A percentile compares a stretch with the other conserved stretches of the same genome.
phyloP scores from a whole-genome alignment of 2,329 filamentous ascomycete genomes.

The Trichophyton benhamiae region DNA sequence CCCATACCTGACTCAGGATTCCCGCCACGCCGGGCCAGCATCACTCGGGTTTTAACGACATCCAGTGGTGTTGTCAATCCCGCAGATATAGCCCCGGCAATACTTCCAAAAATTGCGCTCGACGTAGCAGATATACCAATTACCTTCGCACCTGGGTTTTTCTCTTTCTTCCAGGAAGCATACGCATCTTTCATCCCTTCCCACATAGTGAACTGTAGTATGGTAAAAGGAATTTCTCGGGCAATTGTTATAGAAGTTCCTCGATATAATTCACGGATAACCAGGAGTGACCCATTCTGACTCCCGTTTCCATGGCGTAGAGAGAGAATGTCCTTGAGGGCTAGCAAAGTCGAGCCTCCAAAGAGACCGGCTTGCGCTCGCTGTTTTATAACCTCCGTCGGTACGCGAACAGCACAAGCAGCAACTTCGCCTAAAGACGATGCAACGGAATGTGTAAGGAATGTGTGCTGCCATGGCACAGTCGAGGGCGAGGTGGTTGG shows the following conservation, averaged over 20 bases:
- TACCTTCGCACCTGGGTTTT: conserved; percentile 16
- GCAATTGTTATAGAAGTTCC: conserved; percentile 89
- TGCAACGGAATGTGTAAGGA: conserved; percentile 64
- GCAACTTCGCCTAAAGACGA: conserved; percentile 80
- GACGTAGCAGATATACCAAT: conserved; percentile 54
- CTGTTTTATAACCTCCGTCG: conserved; percentile 95
- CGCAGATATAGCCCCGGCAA: conserved; percentile 74
- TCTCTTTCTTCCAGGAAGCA: conserved; percentile 23
- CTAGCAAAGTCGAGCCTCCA: conserved; percentile 53
- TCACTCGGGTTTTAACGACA: conserved; percentile 92
- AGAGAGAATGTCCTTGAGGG: conserved; percentile 57
- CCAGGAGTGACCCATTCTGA: conserved; percentile 31
- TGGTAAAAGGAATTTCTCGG: conserved; percentile 91
- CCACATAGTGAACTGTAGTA: conserved; percentile 96
- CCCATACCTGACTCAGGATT: conserved; percentile 35
- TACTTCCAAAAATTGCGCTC: conserved; percentile 71
- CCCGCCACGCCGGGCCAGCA: conserved; percentile 64
- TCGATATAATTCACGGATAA: conserved; percentile 77
- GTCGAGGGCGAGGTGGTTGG: conserved; percentile 18
- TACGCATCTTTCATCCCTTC: conserved; percentile 64
- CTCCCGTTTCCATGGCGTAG: conserved; percentile 26
- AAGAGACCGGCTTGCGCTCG: conserved; percentile 80
- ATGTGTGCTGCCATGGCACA: conserved; percentile 25
- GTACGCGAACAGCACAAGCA: conserved; percentile 82
- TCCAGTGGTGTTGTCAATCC: conserved; percentile 85